Conservation (phyloP, 352 stramenopile genomes). For the Elongisporangium anandrum region DNA sequence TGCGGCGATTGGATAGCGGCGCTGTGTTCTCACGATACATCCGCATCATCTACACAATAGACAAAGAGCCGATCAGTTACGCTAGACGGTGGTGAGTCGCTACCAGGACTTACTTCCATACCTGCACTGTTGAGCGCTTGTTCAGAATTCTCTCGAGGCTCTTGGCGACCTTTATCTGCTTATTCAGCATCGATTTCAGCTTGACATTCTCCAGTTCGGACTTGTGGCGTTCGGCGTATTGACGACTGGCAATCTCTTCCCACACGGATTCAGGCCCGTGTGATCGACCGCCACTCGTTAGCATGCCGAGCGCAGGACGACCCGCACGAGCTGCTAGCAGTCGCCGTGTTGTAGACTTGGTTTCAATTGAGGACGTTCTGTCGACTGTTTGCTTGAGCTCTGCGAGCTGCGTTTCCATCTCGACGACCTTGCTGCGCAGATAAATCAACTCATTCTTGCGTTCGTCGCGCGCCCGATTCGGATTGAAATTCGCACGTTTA, state of each 20-base stretch:
- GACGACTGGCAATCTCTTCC: conserved; percentile 21
- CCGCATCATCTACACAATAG: background rate
- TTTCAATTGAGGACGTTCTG: background rate
- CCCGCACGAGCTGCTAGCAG: background rate
- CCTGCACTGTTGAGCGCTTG: conserved; percentile 13
- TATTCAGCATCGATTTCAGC: conserved; percentile 21
- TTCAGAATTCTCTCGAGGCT: conserved; percentile 45
- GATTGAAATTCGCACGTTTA: conserved; percentile 14
- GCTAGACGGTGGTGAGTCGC: too few relatives aligned
- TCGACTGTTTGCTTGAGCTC: conserved; percentile 1
- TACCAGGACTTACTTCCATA: background rate
- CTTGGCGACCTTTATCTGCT: conserved; percentile 38
- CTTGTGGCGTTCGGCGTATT: conserved; percentile 20
- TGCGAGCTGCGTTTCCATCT: conserved; percentile 16
- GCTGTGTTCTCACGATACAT: background rate
- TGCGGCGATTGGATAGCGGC: background rate
- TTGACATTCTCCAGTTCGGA: conserved; percentile 22
- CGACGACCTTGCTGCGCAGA: conserved; percentile 13
- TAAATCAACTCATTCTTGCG: conserved; percentile 16
- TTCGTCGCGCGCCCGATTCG: conserved; percentile 22
- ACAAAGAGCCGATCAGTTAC: background rate
- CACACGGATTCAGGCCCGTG: conserved; percentile 11
- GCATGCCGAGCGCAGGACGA: background rate
- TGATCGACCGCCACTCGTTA: background rate
- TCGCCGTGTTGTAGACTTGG: background rate